Conservation (phyloP, 2,329 filamentous ascomycete genomes). For the Coniosporium uncinatum region DNA sequence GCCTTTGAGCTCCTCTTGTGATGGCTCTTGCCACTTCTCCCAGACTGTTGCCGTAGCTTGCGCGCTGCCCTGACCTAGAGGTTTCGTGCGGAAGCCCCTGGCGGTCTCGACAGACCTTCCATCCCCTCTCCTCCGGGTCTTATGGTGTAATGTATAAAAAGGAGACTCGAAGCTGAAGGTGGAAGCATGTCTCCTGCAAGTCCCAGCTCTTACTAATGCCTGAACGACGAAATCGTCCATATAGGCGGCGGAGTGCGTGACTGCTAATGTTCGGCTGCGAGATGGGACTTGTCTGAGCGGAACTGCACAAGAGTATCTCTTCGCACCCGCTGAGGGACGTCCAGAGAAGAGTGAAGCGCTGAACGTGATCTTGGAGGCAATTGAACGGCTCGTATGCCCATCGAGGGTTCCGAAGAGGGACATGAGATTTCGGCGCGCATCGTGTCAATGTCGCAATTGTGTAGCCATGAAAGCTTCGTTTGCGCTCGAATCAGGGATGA, state of each 20-base stretch:
- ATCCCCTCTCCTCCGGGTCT: not conserved
- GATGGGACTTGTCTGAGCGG: too few species aligned
- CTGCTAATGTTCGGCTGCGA: too few species aligned
- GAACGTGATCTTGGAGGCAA: slow-evolving; percentile 36
- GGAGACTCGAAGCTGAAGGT: not conserved
- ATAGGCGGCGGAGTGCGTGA: too few species aligned
- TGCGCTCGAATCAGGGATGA: not conserved
- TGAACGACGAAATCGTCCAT: slow-evolving; percentile 48
- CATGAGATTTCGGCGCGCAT: slow-evolving; percentile 53
- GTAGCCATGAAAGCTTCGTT: not conserved
- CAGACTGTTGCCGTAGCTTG: not conserved
- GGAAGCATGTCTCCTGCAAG: slow-evolving; percentile 38
- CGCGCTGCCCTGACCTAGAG: not conserved
- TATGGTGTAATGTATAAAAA: not conserved
- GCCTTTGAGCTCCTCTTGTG: not conserved
- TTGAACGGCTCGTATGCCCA: slow-evolving; percentile 37
- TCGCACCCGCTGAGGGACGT: slow-evolving; percentile 14
- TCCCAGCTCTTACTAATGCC: slow-evolving; percentile 44
- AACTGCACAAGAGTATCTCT: too few species aligned
- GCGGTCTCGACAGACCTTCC: too few species aligned
- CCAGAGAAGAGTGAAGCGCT: slow-evolving; percentile 24
- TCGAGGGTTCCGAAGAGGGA: slow-evolving; percentile 51
- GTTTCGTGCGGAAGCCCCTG: not conserved
- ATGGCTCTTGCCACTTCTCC: too few species aligned
- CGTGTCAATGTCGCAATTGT: slow-evolving; percentile 29